Percentiles rank a stretch among this genome's conserved stretches.
These are phyloP conservation scores for Trichoderma virens DNA, from an alignment of 495 filamentous ascomycete genomes.

Conservation along the genomic window DNA sequence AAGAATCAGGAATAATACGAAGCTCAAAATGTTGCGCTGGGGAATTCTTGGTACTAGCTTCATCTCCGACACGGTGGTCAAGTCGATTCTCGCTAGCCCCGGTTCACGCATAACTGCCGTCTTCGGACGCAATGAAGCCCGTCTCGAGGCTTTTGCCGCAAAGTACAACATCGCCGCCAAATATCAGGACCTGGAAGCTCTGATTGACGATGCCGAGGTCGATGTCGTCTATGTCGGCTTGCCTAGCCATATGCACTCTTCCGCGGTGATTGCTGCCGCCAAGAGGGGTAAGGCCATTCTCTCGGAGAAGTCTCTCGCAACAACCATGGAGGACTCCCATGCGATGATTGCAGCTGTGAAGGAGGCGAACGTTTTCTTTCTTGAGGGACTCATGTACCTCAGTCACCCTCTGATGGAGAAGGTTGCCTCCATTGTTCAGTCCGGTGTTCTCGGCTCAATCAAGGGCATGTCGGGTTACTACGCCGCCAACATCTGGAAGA, in stretches of 20 bases:
- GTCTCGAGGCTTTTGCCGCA: background rate
- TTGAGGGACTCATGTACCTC: background rate
- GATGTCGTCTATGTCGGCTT: background rate
- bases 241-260: constrained; percentile 1
- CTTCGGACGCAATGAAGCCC: background rate
- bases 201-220: background rate
- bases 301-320: constrained; percentile 1
- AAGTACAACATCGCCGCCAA: constrained; percentile 7
- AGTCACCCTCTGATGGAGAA: background rate
- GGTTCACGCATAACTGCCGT: constrained; percentile 1
- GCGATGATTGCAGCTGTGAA: constrained; percentile 3
- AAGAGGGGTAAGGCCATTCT: constrained; percentile 3
- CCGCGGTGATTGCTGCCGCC: background rate
- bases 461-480: constrained; percentile 4
- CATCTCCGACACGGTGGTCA: background rate
- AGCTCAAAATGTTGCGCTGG: background rate
- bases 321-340: background rate
- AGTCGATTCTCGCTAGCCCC: background rate
- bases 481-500: constrained; percentile 7
- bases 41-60: background rate
- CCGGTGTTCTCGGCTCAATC: background rate
- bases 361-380: background rate
- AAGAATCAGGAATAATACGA: too few relatives aligned
- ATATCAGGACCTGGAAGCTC: background rate
- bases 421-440: background rate